phyloP scores from a whole-genome alignment of 2,329 filamentous ascomycete genomes.

The Ceratocystis smalleyi region DNA sequence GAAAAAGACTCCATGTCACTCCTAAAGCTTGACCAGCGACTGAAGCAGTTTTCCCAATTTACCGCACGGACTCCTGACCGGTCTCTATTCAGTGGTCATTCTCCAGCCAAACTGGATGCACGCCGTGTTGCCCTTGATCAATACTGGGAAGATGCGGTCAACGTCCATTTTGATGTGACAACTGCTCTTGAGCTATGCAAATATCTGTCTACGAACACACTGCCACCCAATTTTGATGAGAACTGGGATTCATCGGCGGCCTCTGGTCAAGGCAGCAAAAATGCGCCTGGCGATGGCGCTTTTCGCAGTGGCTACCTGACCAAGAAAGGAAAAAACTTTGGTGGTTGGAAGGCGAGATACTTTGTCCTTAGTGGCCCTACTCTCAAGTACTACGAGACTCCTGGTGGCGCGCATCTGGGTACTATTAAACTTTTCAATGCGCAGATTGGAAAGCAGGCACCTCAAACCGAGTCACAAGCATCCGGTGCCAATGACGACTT shows the following conservation, averaged over 20 bases:
- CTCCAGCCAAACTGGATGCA: constrained; percentile 83
- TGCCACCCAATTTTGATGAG: constrained; percentile 48
- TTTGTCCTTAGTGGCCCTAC: constrained; percentile 45
- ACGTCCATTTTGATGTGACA: constrained; percentile 62
- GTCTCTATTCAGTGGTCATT: constrained; percentile 76
- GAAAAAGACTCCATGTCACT: constrained; percentile 82
- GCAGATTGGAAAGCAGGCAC: constrained; percentile 83
- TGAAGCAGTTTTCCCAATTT: constrained; percentile 56
- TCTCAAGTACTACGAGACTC: constrained; percentile 80
- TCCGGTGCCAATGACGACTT: constrained; percentile 45
- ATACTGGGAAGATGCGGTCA: constrained; percentile 74
- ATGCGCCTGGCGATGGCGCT: constrained; percentile 48
- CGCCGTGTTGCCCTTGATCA: constrained; percentile 63
- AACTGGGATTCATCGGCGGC: constrained; percentile 20
- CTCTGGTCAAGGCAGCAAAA: constrained; percentile 21
- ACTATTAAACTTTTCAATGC: constrained; percentile 84
- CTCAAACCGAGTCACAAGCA: constrained; percentile 35
- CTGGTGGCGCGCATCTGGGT: constrained; percentile 76
- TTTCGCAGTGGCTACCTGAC: constrained; percentile 82
- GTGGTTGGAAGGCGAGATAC: constrained; percentile 82
- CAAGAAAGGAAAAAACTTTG: constrained; percentile 96
- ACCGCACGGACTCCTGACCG: constrained; percentile 67
- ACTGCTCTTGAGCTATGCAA: constrained; percentile 71
- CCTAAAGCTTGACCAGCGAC: constrained; percentile 61
- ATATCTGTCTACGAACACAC: constrained; percentile 58